Base-by-base conservation (phyloP, 2,329 filamentous ascomycete genomes). In the Cercospora zeina region DNA sequence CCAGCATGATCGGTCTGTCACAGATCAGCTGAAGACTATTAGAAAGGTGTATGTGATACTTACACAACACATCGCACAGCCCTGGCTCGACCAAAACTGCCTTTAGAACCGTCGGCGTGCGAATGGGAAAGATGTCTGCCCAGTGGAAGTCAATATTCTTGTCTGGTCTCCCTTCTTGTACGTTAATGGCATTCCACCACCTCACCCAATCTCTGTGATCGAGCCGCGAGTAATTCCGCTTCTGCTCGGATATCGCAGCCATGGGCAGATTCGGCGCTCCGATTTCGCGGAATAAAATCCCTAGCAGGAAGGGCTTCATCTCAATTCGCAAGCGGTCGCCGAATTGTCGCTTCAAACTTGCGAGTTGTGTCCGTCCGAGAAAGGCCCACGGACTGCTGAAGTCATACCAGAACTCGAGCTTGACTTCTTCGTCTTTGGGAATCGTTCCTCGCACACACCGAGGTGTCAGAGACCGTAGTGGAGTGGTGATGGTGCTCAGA, bases 331-430 rank as follows among this genome's bases (percentile, higher is more conserved):
- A 33, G 3, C 58, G 59, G 31, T 63, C 16, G 2, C 66, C 66
- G 47, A 69, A 69, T 6, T 63, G 49, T 36, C 66, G 33, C 45
- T 65, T 54, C 11, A 69, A 36, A 13, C 61, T 61, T 4, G 19
- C 56, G 1, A 69, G 58, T 47, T 68, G 67, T 31, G 67, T 69
- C 66, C 64, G 67, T 2, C 66, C 67, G 6, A 69, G 55, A 47
- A 64, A 69, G 0, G 64, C 65, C 67, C 67, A 69, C 0, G 67
- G 67, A 56, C 62, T 65, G 24, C 58, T 62, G 54, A 69, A 69
- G 31, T 69, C 67, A 47, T 67, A 67, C 64, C 64, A 69, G 54
- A 69, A 69, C 54, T 69, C 66, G 11, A 69, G 49, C 53, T 65
- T 69, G 11, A 69, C 61, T 47, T 69, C 61, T 19, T 58, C 37